Percentiles rank a stretch among this genome's conserved stretches.
Conservation (phyloP, 257 asterid species). For the Forsythia viridissima region DNA sequence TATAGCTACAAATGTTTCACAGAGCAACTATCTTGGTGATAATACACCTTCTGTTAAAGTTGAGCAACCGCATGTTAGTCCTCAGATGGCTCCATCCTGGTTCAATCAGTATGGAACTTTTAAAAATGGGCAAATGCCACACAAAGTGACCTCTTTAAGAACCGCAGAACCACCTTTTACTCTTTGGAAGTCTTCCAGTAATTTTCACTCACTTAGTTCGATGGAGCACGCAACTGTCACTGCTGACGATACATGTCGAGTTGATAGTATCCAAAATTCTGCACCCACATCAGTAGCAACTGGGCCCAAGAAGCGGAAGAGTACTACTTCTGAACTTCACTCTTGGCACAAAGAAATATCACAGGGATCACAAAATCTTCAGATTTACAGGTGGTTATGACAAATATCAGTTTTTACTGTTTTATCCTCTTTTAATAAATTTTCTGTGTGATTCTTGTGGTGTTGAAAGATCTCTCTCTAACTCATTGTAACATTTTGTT, state of each 20-base stretch:
- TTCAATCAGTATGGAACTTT: conserved; percentile 68
- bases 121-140: conserved; percentile 57
- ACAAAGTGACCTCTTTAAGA: conserved; percentile 30
- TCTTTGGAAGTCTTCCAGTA: conserved; percentile 41
- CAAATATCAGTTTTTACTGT: conserved; percentile 3
- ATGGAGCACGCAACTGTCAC: conserved; percentile 26
- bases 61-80: conserved; percentile 43
- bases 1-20: conserved; percentile 41
- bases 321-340: conserved; percentile 40
- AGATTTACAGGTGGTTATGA: conserved; percentile 49
- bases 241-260: conserved; percentile 33
- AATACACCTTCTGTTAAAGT: conserved; percentile 23
- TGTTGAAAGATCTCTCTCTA: neutral
- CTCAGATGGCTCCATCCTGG: conserved; percentile 94
- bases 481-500: conserved; percentile 9
- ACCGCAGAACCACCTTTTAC: conserved; percentile 43
- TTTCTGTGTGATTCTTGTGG: neutral
- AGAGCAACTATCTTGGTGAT: conserved; percentile 23
- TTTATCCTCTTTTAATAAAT: neutral
- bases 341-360: conserved; percentile 78
- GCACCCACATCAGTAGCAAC: conserved; percentile 33
- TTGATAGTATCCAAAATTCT: conserved; percentile 29
- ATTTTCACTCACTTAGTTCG: conserved; percentile 36
- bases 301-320: conserved; percentile 62
- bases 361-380: conserved; percentile 35